A percentile compares a stretch with the other conserved stretches of the same genome.
These are phyloP conservation scores for Pythium coloratum DNA, from an alignment of 352 stramenopile species.

Conservation along the genomic window DNA sequence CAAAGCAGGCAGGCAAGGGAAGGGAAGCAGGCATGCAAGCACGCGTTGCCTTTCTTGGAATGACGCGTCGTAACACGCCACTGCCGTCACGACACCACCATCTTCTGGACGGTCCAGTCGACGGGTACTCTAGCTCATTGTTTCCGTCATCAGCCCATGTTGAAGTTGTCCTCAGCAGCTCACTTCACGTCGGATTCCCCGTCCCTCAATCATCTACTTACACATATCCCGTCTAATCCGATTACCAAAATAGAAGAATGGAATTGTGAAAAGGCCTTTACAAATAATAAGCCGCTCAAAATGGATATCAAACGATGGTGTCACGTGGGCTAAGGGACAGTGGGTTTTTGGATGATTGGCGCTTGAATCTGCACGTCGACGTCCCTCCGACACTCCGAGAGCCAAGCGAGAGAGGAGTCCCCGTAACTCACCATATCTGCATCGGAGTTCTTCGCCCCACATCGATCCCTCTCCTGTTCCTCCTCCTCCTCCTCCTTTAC, in stretches of 20 bases:
- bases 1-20: not conserved
- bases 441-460: conserved; percentile 9
- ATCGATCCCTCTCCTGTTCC: not conserved
- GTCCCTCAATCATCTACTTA: not conserved
- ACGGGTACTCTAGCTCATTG: not conserved
- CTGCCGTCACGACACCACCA: not conserved
- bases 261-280: not conserved
- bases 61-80: not conserved
- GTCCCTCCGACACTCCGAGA: not conserved
- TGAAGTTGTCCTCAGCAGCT: conserved; percentile 18
- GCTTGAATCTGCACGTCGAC: conserved; percentile 9
- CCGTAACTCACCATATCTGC: conserved; percentile 3
- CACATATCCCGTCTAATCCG: conserved; percentile 5
- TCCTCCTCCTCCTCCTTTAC: not conserved
- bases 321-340: not conserved
- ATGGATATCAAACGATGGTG: too few relatives aligned
- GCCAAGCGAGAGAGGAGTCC: not conserved
- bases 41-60: not conserved
- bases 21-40: not conserved
- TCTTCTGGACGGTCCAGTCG: not conserved
- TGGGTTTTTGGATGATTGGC: conserved; percentile 7
- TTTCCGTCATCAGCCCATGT: conserved; percentile 13
- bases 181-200: conserved; percentile 25
- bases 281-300: not conserved
- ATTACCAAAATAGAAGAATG: not conserved